phyloP scores from a whole-genome alignment of 2,329 filamentous ascomycete genomes.

The Beauveria rudraprayagi region DNA sequence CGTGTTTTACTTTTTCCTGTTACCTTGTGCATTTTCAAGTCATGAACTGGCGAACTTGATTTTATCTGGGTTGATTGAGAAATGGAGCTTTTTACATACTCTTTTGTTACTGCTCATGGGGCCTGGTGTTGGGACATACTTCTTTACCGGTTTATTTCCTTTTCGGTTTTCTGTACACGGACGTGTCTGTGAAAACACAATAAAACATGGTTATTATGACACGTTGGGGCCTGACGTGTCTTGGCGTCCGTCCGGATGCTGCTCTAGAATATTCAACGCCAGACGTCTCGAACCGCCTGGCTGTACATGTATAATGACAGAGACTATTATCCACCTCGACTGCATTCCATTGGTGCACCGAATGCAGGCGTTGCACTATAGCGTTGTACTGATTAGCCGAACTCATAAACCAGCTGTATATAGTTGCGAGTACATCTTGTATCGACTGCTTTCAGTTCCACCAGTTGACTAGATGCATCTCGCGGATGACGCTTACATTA shows the following conservation, averaged over 20 bases:
- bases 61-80: constrained; percentile 8
- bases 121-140: constrained; percentile 12
- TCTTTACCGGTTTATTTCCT: constrained; percentile 5
- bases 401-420: too few relatives aligned
- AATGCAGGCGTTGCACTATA: neutral
- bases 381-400: too few relatives aligned
- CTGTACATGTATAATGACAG: constrained; percentile 9
- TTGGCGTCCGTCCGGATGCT: neutral
- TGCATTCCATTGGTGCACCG: neutral
- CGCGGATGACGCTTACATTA: neutral
- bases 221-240: neutral
- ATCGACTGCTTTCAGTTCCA: neutral
- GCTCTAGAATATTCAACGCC: constrained; percentile 8
- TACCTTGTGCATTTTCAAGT: constrained; percentile 14
- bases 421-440: neutral
- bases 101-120: constrained; percentile 1
- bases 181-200: neutral
- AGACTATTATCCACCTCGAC: neutral
- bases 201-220: neutral
- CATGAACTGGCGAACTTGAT: constrained; percentile 5
- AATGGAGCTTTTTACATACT: neutral
- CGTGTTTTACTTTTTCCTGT: constrained; percentile 10
- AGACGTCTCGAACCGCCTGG: neutral
- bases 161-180: constrained; percentile 5
- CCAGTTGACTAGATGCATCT: neutral